A percentile compares a stretch with the other conserved stretches of the same genome.
Evolutionary conservation across 192 early-diverging fungal genomes (phyloP).

Genomic region (Umbelopsis vinacea): DNA sequence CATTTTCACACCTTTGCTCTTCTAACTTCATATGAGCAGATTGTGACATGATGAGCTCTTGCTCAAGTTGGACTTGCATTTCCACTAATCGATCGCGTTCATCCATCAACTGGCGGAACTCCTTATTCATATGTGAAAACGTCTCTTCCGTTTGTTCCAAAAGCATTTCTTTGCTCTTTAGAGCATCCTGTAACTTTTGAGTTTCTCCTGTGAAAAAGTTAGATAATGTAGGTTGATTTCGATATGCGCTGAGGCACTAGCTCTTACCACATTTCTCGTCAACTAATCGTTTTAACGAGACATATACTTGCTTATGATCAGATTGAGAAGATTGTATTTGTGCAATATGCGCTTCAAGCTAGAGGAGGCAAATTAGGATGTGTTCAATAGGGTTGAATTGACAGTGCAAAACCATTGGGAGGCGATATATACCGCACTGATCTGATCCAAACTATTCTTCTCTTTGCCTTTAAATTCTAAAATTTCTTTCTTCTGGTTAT

Average conservation of each 20-base stretch:
- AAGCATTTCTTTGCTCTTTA: slow-evolving; percentile 43
- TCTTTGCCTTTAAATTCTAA: slow-evolving; percentile 50
- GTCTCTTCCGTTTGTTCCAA: slow-evolving; percentile 35
- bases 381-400: neutral
- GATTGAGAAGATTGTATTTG: slow-evolving; percentile 40
- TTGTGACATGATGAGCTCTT: slow-evolving; percentile 36
- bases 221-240: neutral
- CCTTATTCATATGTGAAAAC: slow-evolving; percentile 34
- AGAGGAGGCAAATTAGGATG: neutral
- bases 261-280: slow-evolving; percentile 49
- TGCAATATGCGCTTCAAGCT: slow-evolving; percentile 47
- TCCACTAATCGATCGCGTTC: slow-evolving; percentile 43
- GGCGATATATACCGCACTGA: slow-evolving; percentile 35
- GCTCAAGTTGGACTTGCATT: slow-evolving; percentile 33
- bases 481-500: slow-evolving; percentile 43
- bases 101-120: slow-evolving; percentile 33
- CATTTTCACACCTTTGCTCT: slow-evolving; percentile 46
- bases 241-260: too few relatives aligned
- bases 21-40: slow-evolving; percentile 41
- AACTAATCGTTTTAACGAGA: slow-evolving; percentile 39
- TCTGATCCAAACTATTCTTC: slow-evolving; percentile 48
- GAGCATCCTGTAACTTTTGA: slow-evolving; percentile 43
- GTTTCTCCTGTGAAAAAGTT: slow-evolving; percentile 40
- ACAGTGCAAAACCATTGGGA: neutral
- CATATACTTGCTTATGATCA: slow-evolving; percentile 48